Conservation (phyloP, 177 flowering plant genomes). For the Vitis hybrid region DNA sequence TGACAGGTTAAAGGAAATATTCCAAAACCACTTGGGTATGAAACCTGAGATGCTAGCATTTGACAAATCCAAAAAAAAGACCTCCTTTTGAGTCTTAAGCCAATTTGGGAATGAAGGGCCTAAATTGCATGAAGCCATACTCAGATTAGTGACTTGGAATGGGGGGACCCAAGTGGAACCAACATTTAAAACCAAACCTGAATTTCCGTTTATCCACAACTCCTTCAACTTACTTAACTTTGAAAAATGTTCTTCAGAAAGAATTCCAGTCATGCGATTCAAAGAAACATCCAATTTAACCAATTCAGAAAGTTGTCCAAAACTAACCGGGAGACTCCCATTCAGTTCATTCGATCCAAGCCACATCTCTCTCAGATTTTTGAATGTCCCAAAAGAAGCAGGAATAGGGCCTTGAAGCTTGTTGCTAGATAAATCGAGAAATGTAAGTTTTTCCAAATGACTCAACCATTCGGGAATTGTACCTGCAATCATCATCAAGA, state of each 20-base stretch:
- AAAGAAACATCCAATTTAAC: conserved; percentile 6
- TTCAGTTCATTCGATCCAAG: conserved; percentile 31
- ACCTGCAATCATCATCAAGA: too few species aligned
- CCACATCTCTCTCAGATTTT: conserved; percentile 13
- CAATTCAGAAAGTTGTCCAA: conserved; percentile 42
- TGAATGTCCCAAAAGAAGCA: conserved; percentile 28
- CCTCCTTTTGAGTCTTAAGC: neutral
- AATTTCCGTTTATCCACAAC: conserved; percentile 19
- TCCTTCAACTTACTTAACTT: conserved; percentile 16
- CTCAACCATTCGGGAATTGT: neutral
- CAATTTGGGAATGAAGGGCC: conserved; percentile 34
- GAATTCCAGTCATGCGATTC: conserved; percentile 15
- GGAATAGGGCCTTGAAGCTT: conserved; percentile 15
- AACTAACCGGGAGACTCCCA: conserved; percentile 31
- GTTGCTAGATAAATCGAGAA: neutral
- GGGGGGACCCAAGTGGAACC: conserved; percentile 37
- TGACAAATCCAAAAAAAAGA: conserved; percentile 26
- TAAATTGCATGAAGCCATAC: conserved; percentile 27
- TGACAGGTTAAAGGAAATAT: conserved; percentile 30
- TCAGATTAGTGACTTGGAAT: conserved; percentile 18
- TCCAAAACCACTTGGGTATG: conserved; percentile 59
- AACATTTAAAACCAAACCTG: conserved; percentile 21
- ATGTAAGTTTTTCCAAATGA: too few species aligned
- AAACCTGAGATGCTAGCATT: conserved; percentile 42
- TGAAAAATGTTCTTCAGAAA: conserved; percentile 19